Evolutionary conservation across 257 asterid species (phyloP).

Genomic region (Nemophila menziesii): DNA sequence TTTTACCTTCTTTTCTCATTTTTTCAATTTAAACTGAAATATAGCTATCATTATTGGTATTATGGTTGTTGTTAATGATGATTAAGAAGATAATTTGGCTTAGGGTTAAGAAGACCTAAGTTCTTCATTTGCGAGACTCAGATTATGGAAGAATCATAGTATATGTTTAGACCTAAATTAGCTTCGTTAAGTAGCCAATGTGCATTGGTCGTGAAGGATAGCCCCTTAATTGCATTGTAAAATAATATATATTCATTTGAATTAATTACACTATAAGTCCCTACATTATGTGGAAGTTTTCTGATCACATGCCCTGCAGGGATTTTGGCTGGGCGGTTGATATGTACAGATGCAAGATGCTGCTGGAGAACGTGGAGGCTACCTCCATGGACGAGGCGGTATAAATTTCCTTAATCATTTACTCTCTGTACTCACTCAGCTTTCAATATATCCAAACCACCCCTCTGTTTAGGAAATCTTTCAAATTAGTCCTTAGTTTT

Average conservation of each 20-base stretch:
- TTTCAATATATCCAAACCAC: not conserved
- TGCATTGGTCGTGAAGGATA: not conserved
- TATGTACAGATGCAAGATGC: constrained; percentile 89
- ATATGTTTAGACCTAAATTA: too few relatives aligned
- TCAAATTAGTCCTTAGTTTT: constrained; percentile 15
- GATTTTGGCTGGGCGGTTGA: constrained; percentile 73
- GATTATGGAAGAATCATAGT: too few relatives aligned
- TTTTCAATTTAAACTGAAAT: not conserved
- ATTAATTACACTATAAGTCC: too few relatives aligned
- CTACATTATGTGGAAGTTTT: constrained; percentile 9
- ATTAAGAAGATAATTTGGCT: too few relatives aligned
- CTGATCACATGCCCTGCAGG: constrained; percentile 99
- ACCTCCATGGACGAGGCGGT: constrained; percentile 99
- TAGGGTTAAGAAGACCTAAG: too few relatives aligned
- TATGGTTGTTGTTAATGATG: too few relatives aligned
- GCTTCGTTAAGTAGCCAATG: too few relatives aligned
- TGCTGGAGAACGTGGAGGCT: constrained; percentile 99
- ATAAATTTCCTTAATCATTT: constrained; percentile 10
- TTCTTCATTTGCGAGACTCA: too few relatives aligned
- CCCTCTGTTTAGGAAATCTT: not conserved
- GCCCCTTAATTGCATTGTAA: too few relatives aligned
- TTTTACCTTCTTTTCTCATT: not conserved
- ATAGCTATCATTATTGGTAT: too few relatives aligned
- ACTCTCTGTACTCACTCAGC: not conserved
- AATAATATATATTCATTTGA: too few relatives aligned